Percentiles rank a stretch among this genome's conserved stretches.
phyloP scores from a whole-genome alignment of 179 eudicot genomes.

The Beta macrorhiza region DNA sequence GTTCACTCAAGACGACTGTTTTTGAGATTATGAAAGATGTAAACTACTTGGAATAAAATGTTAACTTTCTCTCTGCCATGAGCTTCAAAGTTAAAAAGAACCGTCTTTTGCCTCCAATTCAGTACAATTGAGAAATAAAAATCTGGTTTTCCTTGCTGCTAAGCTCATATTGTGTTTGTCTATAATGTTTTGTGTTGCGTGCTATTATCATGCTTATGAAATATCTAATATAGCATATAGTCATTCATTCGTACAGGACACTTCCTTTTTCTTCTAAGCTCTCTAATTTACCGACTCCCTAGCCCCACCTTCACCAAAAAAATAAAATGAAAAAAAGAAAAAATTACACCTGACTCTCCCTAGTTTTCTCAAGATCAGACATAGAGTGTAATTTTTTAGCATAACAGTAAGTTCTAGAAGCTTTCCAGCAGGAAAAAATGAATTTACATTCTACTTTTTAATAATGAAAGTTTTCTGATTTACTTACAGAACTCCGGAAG shows the following conservation, averaged over 20 bases:
- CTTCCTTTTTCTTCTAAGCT: neutral
- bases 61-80: neutral
- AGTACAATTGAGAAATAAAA: too few relatives aligned
- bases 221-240: neutral
- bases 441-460: too few relatives aligned
- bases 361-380: neutral
- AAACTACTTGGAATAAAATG: neutral
- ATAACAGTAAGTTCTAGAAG: neutral
- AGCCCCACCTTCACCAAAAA: neutral
- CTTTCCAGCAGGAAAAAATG: neutral
- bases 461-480: neutral
- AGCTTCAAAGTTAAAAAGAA: neutral
- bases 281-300: neutral
- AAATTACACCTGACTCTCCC: neutral
- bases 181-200: neutral
- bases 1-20: neutral
- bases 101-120: neutral
- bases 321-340: neutral
- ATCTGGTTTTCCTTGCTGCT: neutral
- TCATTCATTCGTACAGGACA: neutral
- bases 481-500: conserved; percentile 25
- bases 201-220: neutral
- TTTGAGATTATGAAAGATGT: neutral
- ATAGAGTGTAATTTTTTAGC: neutral
- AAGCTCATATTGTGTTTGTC: neutral